Evolutionary conservation across 208 protist genomes (phyloP).

Genomic region (Novymonas esmeraldas): DNA sequence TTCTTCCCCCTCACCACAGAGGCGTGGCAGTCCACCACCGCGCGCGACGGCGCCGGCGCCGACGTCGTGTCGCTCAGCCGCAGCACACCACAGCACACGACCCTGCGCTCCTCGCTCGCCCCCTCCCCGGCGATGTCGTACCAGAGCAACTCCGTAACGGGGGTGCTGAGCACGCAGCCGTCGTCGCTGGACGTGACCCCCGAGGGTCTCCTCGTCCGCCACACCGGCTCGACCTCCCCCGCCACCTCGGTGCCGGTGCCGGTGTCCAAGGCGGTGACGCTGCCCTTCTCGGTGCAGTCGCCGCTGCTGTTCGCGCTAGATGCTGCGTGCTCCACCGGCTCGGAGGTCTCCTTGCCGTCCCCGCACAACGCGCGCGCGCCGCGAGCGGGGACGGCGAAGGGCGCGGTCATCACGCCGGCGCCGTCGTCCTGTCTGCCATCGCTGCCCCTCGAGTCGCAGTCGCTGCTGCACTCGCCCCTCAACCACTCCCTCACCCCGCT

Average conservation of each 20-base stretch:
- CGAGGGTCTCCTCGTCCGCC: background rate
- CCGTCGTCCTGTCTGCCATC: slow-evolving; percentile 6
- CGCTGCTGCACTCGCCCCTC: background rate
- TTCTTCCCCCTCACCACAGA: slow-evolving; percentile 17
- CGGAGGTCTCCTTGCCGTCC: slow-evolving; percentile 1
- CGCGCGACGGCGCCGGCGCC: background rate
- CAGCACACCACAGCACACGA: background rate
- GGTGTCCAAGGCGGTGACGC: background rate
- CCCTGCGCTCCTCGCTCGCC: background rate
- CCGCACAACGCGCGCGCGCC: background rate
- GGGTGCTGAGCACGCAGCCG: background rate
- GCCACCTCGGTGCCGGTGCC: background rate
- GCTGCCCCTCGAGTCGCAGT: background rate
- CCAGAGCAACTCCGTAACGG: background rate
- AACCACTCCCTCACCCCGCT: background rate
- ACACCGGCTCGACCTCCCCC: background rate
- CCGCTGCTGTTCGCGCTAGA: background rate
- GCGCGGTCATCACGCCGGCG: background rate
- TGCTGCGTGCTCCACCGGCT: background rate
- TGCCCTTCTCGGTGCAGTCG: background rate
- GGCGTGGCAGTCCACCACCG: slow-evolving; percentile 12
- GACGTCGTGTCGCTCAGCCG: background rate
- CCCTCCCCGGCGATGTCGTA: slow-evolving; percentile 3
- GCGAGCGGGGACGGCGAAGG: background rate
- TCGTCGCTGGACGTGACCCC: background rate